phyloP scores from a whole-genome alignment of 2,329 filamentous ascomycete genomes.

The Sporothrix phasma region DNA sequence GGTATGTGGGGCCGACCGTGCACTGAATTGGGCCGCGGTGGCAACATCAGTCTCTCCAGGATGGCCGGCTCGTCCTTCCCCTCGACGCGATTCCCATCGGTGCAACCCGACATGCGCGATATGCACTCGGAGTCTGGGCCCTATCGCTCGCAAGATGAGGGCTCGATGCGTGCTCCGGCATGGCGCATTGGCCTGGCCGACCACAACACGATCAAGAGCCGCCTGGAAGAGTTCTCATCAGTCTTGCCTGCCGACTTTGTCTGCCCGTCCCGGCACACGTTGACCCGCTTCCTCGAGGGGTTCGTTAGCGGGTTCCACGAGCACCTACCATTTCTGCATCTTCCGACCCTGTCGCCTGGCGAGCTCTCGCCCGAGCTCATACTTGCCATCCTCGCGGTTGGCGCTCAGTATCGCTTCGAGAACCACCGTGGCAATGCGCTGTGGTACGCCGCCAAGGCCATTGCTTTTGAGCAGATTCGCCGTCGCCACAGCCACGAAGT shows the following conservation, averaged over 20 bases:
- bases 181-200: constrained; percentile 44
- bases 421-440: constrained; percentile 48
- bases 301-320: constrained; percentile 58
- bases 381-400: constrained; percentile 57
- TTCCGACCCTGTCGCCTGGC: constrained; percentile 53
- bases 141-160: constrained; percentile 32
- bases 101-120: constrained; percentile 44
- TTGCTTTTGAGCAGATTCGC: constrained; percentile 49
- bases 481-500: constrained; percentile 47
- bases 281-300: constrained; percentile 59
- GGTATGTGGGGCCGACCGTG: constrained; percentile 40
- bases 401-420: constrained; percentile 56
- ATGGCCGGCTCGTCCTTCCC: constrained; percentile 40
- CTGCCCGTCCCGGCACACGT: constrained; percentile 57
- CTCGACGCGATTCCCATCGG: constrained; percentile 43
- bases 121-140: constrained; percentile 24
- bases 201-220: constrained; percentile 45
- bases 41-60: constrained; percentile 30
- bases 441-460: constrained; percentile 51
- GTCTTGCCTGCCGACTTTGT: constrained; percentile 53
- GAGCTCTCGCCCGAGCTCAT: constrained; percentile 59
- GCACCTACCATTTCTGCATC: constrained; percentile 53
- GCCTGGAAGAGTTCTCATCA: constrained; percentile 51
- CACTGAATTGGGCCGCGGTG: constrained; percentile 31
- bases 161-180: constrained; percentile 27